Base-by-base conservation (phyloP, 352 stramenopile species). In the Albugo candida region DNA sequence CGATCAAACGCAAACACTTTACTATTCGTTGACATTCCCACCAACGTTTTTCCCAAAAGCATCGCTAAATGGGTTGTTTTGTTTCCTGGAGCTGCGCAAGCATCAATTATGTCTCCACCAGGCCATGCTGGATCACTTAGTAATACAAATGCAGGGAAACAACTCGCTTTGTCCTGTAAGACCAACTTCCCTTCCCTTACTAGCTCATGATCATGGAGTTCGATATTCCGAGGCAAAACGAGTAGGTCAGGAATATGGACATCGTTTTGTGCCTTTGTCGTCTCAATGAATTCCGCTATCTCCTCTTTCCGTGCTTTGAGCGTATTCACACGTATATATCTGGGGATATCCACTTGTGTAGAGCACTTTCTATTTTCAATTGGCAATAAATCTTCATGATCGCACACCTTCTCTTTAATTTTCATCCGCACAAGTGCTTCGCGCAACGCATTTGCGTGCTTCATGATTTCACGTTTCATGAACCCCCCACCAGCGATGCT, bases 21-120 rank as follows among this genome's bases (percentile, higher is more conserved):
- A 45, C 71, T 80, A 27, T 78, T 56, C 36, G 61, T 56, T 12
- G 44, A 44, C 24, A 31, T 31, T 3, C 24, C 24, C 24, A 31
- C 24, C 8, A 8, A 3, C 50, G 47, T 59, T 47, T 63, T 13
- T 55, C 54, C 21, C 11, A 97, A 41, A 17, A 97, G 63, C 51
- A 96, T 88, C 12, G 94, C 94, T 13, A 96, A 64, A 64, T 99
- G 94, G 59, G 83, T 95, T 14, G 95, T 98, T 67, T 99, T 99
- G 68, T 99, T 99, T 13, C 95, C 95, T 10, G 95, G 95, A 13
- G 95, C 94, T 5, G 94, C 92, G 58, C 93, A 98, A 5, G 94
- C 94, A 64, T 99, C 95, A 40, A 97, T 88, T 2, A 96, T 75
- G 53, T 95, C 80, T 13, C 76, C 79, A 35, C 84, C 64, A 38